Evolutionary conservation across 129 eudicot species (phyloP).

Genomic region (Centrapalus pauciflorus): DNA sequence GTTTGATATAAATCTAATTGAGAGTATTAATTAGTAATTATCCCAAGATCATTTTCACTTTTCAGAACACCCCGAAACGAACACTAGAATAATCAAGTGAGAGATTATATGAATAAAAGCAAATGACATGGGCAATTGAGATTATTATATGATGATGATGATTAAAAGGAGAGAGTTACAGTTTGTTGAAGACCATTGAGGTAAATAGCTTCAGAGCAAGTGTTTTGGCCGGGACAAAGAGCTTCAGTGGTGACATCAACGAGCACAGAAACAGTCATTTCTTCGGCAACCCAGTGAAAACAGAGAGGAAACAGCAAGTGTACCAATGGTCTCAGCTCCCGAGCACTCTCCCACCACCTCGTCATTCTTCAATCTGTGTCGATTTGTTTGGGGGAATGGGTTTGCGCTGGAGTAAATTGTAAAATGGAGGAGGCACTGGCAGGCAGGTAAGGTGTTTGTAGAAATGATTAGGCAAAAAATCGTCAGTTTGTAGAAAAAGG

Average conservation of each 20-base stretch:
- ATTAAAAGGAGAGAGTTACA: slow-evolving; percentile 24
- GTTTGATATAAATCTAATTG: no score
- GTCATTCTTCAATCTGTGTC: slow-evolving; percentile 20
- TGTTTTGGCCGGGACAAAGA: slow-evolving; percentile 57
- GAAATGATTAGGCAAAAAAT: neutral
- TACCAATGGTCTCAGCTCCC: slow-evolving; percentile 48
- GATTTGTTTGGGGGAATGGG: no score
- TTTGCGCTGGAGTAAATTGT: no score
- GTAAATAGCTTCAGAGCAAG: slow-evolving; percentile 77
- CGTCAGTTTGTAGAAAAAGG: neutral
- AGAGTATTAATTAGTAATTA: no score
- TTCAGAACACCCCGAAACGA: no score
- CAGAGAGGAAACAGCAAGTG: slow-evolving; percentile 67
- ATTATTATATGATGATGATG: neutral
- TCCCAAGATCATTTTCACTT: no score
- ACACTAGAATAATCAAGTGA: neutral
- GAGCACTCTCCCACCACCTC: slow-evolving; percentile 29
- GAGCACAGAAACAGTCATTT: slow-evolving; percentile 82
- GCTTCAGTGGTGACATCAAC: slow-evolving; percentile 83
- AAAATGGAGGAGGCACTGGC: no score
- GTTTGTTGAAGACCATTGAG: slow-evolving; percentile 91
- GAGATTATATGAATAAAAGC: neutral
- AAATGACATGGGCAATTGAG: neutral
- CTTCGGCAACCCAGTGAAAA: slow-evolving; percentile 82
- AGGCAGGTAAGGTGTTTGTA: slow-evolving; percentile 17